Conservation (phyloP, 306 rosid species). For the Sophora flavescens region DNA sequence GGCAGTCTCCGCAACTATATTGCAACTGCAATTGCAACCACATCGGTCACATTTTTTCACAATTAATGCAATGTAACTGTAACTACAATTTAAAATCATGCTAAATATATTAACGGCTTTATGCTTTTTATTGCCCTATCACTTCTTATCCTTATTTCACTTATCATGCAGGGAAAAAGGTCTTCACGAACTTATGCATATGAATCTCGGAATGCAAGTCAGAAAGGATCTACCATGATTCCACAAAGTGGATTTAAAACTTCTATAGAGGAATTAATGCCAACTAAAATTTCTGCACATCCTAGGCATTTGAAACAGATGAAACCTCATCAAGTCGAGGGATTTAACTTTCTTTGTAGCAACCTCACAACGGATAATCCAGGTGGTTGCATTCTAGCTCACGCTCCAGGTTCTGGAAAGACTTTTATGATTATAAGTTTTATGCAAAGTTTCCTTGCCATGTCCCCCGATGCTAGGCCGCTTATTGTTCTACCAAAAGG, state of each 20-base stretch:
- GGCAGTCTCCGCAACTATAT: too few species aligned
- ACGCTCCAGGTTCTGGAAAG: slow-evolving; percentile 85
- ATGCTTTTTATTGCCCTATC: slow-evolving; percentile 1
- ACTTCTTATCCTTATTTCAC: slow-evolving; percentile 4
- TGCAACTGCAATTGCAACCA: too few species aligned
- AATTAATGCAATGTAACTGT: too few species aligned
- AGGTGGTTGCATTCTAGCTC: slow-evolving; percentile 80
- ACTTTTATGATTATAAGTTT: slow-evolving; percentile 80
- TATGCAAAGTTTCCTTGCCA: slow-evolving; percentile 76
- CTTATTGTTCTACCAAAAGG: slow-evolving; percentile 80
- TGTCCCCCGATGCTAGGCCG: slow-evolving; percentile 72
- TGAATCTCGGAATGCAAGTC: slow-evolving; percentile 55
- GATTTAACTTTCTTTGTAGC: slow-evolving; percentile 72
- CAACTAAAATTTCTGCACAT: slow-evolving; percentile 62
- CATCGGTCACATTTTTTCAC: too few species aligned
- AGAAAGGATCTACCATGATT: not conserved
- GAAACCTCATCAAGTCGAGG: slow-evolving; percentile 80
- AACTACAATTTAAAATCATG: too few species aligned
- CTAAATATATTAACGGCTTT: too few species aligned
- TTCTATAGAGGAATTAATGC: slow-evolving; percentile 49
- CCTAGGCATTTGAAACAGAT: slow-evolving; percentile 75
- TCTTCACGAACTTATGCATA: slow-evolving; percentile 65
- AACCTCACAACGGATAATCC: slow-evolving; percentile 70
- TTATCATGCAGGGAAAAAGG: slow-evolving; percentile 58
- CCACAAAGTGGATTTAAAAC: slow-evolving; percentile 53